Evolutionary conservation across 306 rosid genomes (phyloP).

Genomic region (Citrullus colocynthis): DNA sequence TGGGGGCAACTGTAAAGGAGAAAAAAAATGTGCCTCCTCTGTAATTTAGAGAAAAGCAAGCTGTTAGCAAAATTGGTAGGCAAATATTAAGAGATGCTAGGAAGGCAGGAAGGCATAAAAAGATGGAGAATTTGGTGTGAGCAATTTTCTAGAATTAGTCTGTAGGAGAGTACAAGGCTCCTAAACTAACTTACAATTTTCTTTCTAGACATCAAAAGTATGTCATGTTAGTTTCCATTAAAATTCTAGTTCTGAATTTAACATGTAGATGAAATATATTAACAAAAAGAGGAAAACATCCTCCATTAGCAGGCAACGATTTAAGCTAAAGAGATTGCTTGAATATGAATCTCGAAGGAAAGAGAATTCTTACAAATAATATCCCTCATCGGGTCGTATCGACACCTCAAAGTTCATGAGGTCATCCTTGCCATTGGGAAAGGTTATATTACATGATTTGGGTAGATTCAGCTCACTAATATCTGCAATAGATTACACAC

Average conservation of each 20-base stretch:
- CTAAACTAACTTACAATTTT: neutral
- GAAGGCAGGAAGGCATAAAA: neutral
- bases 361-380: conserved; percentile 45
- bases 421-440: conserved; percentile 94
- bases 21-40: conserved; percentile 76
- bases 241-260: neutral
- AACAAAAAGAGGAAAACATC: neutral
- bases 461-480: conserved; percentile 90
- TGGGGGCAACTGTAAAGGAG: conserved; percentile 62
- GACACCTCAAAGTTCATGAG: conserved; percentile 91
- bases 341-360: neutral
- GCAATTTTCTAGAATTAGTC: neutral
- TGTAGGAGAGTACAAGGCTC: neutral
- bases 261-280: neutral
- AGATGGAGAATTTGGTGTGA: neutral
- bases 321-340: neutral
- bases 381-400: conserved; percentile 92
- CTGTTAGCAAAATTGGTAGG: neutral
- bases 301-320: neutral
- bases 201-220: neutral
- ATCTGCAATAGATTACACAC: conserved; percentile 44
- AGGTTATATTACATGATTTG: conserved; percentile 56
- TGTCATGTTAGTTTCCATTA: neutral
- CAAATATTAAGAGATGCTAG: neutral
- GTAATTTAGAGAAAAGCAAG: conserved; percentile 6